Evolutionary conservation across 75 land plant species (phyloP).

Genomic region (Pinus tabuliformis): DNA sequence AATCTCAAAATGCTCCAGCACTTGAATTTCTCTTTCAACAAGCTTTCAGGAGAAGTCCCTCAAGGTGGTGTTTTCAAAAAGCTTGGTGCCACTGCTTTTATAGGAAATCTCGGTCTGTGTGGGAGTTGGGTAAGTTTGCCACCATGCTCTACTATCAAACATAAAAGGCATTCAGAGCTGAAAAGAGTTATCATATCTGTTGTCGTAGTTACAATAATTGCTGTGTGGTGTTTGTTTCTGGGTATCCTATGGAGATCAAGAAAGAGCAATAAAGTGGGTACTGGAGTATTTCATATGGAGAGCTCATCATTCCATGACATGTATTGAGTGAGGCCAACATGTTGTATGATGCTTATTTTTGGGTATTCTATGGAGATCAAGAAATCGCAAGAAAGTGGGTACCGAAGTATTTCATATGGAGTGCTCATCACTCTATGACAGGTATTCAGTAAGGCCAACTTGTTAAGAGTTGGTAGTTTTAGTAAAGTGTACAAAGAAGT

Average conservation of each 20-base stretch:
- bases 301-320: not conserved
- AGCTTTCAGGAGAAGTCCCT: conserved; percentile 10
- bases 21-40: conserved; percentile 14
- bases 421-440: not conserved
- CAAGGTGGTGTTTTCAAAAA: not conserved
- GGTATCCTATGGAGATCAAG: not conserved
- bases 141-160: not conserved
- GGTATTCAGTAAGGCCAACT: not conserved
- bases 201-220: not conserved
- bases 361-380: not conserved
- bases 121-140: not conserved
- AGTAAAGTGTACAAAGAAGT: not conserved
- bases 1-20: conserved; percentile 2
- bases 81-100: not conserved
- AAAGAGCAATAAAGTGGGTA: not conserved
- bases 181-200: not conserved
- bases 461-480: conserved; percentile 4
- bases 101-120: conserved; percentile 1
- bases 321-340: not conserved
- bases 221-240: not conserved
- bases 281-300: not conserved
- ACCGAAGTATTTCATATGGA: not conserved
- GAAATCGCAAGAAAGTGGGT: not conserved
- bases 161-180: not conserved
- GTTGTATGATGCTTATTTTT: not conserved